Conservation (phyloP, 306 rosid species). For the Vigna reflexopilosa region DNA sequence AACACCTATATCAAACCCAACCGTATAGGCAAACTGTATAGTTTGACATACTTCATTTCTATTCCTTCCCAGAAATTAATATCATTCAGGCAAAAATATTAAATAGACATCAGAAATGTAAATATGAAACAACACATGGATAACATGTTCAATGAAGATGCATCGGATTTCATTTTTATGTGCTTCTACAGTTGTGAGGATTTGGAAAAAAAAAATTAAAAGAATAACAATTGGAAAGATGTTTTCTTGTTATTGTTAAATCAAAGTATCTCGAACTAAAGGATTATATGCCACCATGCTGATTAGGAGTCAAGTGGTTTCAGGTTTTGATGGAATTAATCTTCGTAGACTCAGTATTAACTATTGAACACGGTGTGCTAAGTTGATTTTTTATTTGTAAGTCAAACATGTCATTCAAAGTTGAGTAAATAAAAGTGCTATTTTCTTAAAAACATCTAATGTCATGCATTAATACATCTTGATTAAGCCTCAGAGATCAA, state of each 20-base stretch:
- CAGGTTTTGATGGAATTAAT: not conserved
- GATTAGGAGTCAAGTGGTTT: no score
- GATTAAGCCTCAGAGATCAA: not conserved
- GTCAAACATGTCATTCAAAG: not conserved
- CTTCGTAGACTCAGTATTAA: not conserved
- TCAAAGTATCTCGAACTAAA: not conserved
- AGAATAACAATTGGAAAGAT: not conserved
- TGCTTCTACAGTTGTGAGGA: not conserved
- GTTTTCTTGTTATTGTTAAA: not conserved
- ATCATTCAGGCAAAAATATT: constrained; percentile 2
- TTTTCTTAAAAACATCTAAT: not conserved
- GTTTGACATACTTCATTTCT: not conserved
- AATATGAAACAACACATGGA: not conserved
- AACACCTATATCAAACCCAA: constrained; percentile 35
- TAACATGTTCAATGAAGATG: constrained; percentile 10
- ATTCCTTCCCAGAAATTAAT: not conserved
- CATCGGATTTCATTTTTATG: not conserved
- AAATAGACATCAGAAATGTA: not conserved
- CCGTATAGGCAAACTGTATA: not conserved
- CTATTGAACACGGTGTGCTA: not conserved
- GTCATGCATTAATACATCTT: not conserved
- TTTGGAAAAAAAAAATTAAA: not conserved
- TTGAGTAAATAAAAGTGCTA: not conserved
- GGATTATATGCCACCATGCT: not conserved
- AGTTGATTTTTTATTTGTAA: not conserved